Evolutionary conservation across 306 rosid species (phyloP), one percentile per base, ranked within the genome.

Genomic region (Citrullus mucosospermus): DNA sequence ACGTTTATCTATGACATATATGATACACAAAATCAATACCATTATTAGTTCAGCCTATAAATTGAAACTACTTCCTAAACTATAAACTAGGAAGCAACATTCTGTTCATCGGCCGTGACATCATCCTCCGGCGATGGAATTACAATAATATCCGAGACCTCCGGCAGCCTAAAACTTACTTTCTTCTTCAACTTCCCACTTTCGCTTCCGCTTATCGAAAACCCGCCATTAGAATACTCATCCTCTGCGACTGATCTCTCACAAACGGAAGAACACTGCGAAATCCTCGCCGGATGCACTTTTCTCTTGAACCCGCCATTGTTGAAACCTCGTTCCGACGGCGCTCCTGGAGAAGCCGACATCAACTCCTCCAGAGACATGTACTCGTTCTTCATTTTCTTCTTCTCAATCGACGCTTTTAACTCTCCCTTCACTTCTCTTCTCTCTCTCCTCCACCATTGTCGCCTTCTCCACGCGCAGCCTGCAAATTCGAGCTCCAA

Each of bases 81-180:
- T 2, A 48, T 48, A 59, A 59, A 25, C 65, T 59, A 59, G 7
- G 48, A 34, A 65, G 2, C 50, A 41, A 69, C 75, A 44, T 22
- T 69, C 30, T 18, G 12, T 8, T 22, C 38, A 7, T n/a, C 15
- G 30, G 56, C 53, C 15, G 38, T 0, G 8, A 4, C 54, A 20
- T 20, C 18, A 20, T 14, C 75, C 65, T 77, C 84, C 1, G 83
- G 85, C 13, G 88, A 80, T 79, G 73, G 43, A 79, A 83, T 62
- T 36, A 81, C 46, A 71, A 82, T 8, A 38, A 87, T 38, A 62
- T 87, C 88, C 28, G 79, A 82, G 67, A 82, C 86, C 60, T 85
- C 82, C 1, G 88, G 86, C 50, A 85, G 79, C 51, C 68, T 82
- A 71, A 84, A 84, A 44, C 82, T 81, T n/a, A 84, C 88, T 81